Evolutionary conservation across 1,284 basidiomycete genomes (phyloP), one percentile per base, ranked within the genome.

Genomic region (Earliella scabrosa): DNA sequence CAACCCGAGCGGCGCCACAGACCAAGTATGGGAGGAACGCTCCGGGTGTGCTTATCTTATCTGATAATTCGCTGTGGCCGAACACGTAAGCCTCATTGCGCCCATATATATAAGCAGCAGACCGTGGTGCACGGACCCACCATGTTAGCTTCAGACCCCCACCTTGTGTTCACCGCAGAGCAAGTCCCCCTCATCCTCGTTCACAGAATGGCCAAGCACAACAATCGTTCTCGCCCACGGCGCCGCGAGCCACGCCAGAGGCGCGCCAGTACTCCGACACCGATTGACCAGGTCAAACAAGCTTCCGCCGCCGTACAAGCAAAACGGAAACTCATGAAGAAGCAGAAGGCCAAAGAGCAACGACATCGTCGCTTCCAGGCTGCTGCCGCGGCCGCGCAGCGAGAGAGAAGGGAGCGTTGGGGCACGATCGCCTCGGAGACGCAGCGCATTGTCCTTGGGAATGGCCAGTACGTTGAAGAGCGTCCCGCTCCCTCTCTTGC

Each of bases 401-500:
- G 66, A 34, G 63, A 59, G 4, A 63, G 52, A 23, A 50, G 68
- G 26, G 66, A 67, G 49, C 64, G 60, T 39, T 69, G 69, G 68
- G 66, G 66, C 2, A 56, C 61, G 39, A 75, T 71, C 2, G 77
- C 79, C 24, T 61, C 56, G 40, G 78, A 79, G 59, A 80, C 79
- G 4, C 71, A 71, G 45, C 61, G 59, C 44, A 75, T 80, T 46
- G 73, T 78, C 48, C 66, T 77, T 45, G 78, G 75, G 21, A 72
- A 77, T 68, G 78, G 79, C 68, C 73, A 76, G 72, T 80, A 80
- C 69, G 67, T 73, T 50, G 72, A 76, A 66, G 75, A 76, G 59
- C 70, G 63, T 61, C 59, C 59, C 56, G 63, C 63, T 54, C 61
- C 64, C 61, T 59, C 62, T 61, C 56, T 58, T 56, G 57, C 64